These are phyloP conservation scores for Fusarium goolgardi DNA, from an alignment of 2,329 filamentous ascomycete genomes.

Conservation along the genomic window DNA sequence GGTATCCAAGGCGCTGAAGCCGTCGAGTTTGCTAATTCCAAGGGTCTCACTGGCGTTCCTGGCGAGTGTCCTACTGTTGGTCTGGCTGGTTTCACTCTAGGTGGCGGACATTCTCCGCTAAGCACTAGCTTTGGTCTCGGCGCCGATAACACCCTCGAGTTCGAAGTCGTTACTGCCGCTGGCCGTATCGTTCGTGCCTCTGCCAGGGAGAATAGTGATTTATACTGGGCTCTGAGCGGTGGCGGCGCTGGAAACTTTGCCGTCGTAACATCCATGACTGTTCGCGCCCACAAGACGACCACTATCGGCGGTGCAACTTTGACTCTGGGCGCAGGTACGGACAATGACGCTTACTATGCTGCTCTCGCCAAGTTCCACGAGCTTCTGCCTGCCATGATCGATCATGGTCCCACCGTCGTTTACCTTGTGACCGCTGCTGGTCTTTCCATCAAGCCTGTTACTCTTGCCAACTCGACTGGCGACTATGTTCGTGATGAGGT, in stretches of 20 bases:
- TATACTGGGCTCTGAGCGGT: conserved; percentile 73
- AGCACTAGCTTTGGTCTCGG: conserved; percentile 66
- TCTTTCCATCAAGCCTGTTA: conserved; percentile 59
- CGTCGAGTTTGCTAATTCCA: conserved; percentile 57
- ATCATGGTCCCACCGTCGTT: conserved; percentile 60
- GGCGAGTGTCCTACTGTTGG: conserved; percentile 69
- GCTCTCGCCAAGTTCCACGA: conserved; percentile 45
- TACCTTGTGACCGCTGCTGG: conserved; percentile 48
- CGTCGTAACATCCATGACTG: conserved; percentile 66
- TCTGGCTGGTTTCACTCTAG: conserved; percentile 69
- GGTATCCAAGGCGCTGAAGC: conserved; percentile 65
- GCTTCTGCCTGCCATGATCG: conserved; percentile 54
- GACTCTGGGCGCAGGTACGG: conserved; percentile 15
- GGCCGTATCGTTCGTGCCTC: conserved; percentile 63
- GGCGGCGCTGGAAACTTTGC: conserved; percentile 70
- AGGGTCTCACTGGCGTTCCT: conserved; percentile 63
- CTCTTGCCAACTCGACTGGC: conserved; percentile 57
- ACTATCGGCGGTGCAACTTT: conserved; percentile 51
- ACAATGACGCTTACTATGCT: conserved; percentile 34
- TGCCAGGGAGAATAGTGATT: conserved; percentile 60
- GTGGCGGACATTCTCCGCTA: conserved; percentile 65
- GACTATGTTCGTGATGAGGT: conserved; percentile 55
- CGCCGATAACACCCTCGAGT: conserved; percentile 69
- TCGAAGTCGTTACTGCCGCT: conserved; percentile 64
- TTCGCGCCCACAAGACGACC: conserved; percentile 61